phyloP scores from a whole-genome alignment of 2,329 filamentous ascomycete species.

The Aspergillus felis region DNA sequence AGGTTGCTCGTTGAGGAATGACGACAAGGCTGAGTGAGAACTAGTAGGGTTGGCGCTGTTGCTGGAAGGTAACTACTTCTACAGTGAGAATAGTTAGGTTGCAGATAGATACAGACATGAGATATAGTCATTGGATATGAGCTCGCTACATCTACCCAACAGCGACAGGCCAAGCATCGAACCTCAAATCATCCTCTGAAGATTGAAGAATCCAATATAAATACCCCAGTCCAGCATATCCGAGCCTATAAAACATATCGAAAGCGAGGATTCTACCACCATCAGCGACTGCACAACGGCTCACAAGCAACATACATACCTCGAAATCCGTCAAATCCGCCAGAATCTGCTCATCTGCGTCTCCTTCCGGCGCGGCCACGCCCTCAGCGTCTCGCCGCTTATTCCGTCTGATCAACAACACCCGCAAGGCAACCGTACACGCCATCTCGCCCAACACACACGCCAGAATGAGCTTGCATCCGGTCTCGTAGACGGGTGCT shows the following conservation, averaged over 20 bases:
- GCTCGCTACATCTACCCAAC: no score
- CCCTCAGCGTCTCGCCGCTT: constrained; percentile 13
- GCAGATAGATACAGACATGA: no score
- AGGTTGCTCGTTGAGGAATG: no score
- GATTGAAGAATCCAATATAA: no score
- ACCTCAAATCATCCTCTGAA: no score
- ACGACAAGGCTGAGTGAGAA: no score
- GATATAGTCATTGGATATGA: no score
- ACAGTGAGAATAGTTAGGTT: no score
- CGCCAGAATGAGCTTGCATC: constrained; percentile 49
- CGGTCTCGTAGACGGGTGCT: constrained; percentile 48
- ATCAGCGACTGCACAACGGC: constrained; percentile 4
- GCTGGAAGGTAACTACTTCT: no score
- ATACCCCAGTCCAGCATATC: no score
- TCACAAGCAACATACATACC: constrained; percentile 5
- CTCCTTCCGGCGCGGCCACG: not conserved
- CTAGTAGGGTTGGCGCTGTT: no score
- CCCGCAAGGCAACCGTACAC: constrained; percentile 16
- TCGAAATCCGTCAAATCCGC: constrained; percentile 28
- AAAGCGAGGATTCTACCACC: constrained; percentile 1
- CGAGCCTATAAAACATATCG: constrained; percentile 3
- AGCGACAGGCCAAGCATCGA: no score
- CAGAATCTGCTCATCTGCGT: constrained; percentile 8
- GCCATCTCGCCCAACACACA: constrained; percentile 18
- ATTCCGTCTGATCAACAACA: constrained; percentile 18